Conservation (phyloP, 2,329 filamentous ascomycete genomes). For the Colletotrichum sp. region DNA sequence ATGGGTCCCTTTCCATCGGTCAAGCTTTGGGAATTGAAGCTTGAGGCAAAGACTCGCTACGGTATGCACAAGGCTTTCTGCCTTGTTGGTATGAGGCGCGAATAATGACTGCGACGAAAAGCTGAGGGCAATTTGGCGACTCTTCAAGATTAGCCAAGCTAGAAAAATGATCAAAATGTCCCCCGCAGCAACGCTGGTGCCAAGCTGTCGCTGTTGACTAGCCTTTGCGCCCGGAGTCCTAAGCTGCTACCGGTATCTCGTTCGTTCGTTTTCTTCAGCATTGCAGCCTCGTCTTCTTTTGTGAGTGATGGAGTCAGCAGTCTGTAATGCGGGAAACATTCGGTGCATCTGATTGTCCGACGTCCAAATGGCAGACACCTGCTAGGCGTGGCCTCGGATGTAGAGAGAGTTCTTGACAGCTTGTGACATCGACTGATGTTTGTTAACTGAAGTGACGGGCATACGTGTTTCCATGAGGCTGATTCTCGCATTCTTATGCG, state of each 20-base stretch:
- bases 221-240: background rate
- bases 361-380: background rate
- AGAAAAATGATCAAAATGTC: background rate
- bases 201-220: no score
- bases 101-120: rapidly evolving
- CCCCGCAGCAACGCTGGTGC: no score
- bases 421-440: background rate
- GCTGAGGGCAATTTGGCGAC: background rate
- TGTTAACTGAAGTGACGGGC: background rate
- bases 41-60: background rate
- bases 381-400: background rate
- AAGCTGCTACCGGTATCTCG: background rate
- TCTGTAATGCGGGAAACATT: background rate
- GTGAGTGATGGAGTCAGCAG: background rate
- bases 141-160: background rate
- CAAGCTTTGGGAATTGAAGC: background rate
- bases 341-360: background rate
- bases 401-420: background rate
- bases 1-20: background rate
- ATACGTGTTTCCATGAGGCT: background rate
- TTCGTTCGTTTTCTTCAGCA: background rate
- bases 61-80: no score
- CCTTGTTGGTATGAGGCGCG: background rate
- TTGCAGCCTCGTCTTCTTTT: background rate
- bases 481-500: background rate